Conservation (phyloP, 371 early-diverging fungal genomes). For the Apophysomyces variabilis region DNA sequence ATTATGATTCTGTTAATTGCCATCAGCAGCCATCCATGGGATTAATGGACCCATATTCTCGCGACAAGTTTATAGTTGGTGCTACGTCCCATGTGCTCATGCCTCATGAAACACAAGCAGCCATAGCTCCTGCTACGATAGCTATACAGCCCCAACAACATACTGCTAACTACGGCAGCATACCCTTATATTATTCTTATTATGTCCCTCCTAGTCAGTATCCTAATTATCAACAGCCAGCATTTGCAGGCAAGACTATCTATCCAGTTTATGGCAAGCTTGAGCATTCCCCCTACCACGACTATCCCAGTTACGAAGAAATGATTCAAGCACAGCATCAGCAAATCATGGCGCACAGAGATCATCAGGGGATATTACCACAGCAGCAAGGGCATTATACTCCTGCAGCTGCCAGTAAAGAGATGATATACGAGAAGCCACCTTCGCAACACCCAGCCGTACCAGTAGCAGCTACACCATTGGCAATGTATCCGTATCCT, state of each 20-base stretch:
- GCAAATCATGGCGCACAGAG: neutral
- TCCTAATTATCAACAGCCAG: slow-evolving; percentile 64
- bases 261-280: slow-evolving; percentile 10
- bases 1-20: slow-evolving; percentile 43
- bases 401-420: neutral
- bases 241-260: slow-evolving; percentile 53
- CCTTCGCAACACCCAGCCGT: neutral
- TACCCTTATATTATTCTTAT: slow-evolving; percentile 75
- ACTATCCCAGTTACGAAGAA: slow-evolving; percentile 13
- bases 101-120: slow-evolving; percentile 16
- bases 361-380: neutral
- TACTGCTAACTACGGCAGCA: slow-evolving; percentile 36
- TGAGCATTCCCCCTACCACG: slow-evolving; percentile 8
- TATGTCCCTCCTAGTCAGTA: slow-evolving; percentile 71
- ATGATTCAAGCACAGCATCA: slow-evolving; percentile 8
- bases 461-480: neutral
- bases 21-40: slow-evolving; percentile 26
- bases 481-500: neutral
- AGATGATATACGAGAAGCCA: neutral
- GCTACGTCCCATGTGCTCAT: slow-evolving; percentile 2
- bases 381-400: slow-evolving; percentile 1
- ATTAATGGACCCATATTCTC: slow-evolving; percentile 30
- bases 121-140: slow-evolving; percentile 5
- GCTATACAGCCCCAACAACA: slow-evolving; percentile 27
- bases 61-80: slow-evolving; percentile 30